phyloP scores from a whole-genome alignment of 2,329 filamentous ascomycete genomes.

The Diaporthe amygdali region DNA sequence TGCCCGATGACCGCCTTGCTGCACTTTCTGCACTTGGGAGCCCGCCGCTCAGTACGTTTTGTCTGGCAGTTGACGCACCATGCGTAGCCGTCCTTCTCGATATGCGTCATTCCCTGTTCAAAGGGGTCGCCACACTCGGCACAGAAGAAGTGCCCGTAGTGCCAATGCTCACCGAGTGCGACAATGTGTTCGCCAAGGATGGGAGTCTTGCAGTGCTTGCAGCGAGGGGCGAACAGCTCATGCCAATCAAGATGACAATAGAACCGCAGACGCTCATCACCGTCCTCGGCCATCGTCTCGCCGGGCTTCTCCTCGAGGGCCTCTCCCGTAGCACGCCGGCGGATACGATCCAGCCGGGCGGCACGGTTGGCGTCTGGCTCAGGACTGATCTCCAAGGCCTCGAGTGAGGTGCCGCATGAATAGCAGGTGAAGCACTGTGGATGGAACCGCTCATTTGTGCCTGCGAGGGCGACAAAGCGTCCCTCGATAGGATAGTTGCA shows the following conservation, averaged over 20 bases:
- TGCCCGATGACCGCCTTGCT: slow-evolving; percentile 84
- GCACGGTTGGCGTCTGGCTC: slow-evolving; percentile 77
- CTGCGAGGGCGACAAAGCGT: slow-evolving; percentile 84
- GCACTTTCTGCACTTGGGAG: slow-evolving; percentile 88
- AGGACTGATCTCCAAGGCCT: slow-evolving; percentile 95
- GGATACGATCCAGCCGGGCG: slow-evolving; percentile 77
- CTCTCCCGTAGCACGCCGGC: slow-evolving; percentile 62
- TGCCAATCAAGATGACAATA: slow-evolving; percentile 99
- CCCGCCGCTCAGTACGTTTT: slow-evolving; percentile 84
- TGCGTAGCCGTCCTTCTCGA: slow-evolving; percentile 96
- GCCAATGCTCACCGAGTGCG: slow-evolving; percentile 94
- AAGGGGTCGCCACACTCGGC: slow-evolving; percentile 98
- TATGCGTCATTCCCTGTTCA: slow-evolving; percentile 69
- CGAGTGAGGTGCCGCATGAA: slow-evolving; percentile 83
- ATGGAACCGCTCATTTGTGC: slow-evolving; percentile 79
- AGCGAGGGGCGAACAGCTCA: slow-evolving; percentile 88
- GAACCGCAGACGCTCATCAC: slow-evolving; percentile 78
- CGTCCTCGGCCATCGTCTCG: slow-evolving; percentile 71
- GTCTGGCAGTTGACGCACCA: slow-evolving; percentile 97
- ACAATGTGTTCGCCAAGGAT: slow-evolving; percentile 95
- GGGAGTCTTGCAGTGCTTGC: slow-evolving; percentile 94
- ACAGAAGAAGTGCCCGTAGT: slow-evolving; percentile 98
- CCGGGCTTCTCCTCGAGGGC: slow-evolving; percentile 66
- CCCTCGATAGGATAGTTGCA: slow-evolving; percentile 87
- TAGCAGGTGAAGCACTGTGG: slow-evolving; percentile 92